Base-by-base conservation (phyloP, 2,329 filamentous ascomycete genomes). In the Diplodia sapinea region DNA sequence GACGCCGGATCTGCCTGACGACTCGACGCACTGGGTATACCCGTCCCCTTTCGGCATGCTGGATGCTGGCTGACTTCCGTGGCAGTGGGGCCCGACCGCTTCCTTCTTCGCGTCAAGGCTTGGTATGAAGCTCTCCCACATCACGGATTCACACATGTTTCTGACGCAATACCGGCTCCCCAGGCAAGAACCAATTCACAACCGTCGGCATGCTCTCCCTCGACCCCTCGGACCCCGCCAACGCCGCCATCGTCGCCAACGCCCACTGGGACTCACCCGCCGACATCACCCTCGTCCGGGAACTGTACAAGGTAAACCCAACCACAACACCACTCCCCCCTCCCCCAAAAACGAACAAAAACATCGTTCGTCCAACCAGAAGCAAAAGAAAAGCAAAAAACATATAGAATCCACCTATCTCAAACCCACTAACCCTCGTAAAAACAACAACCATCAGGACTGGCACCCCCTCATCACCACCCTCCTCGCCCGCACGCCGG, bases 381-480 rank as follows among this genome's bases (percentile, higher is more conserved):
- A 33, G 31, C 1, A 33, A 9, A 31, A 31, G 31, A 38, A 23
- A 23, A 23, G 2, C 1, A 23, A 20, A 26, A 36, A 4, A 8
- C 76, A 13, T 2, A 3, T 15, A 9, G 36, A 17, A 43, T 15
- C 15, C 5, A 13, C 5, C 13, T 1, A 43, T 17, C 12, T 4
- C n/a, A 11, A 47, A 3, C 3, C 0, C 33, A 13, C 26, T 12
- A 26, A 47, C n/a, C 4, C 20, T 7, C 11, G 4, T 3, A 26
- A 26, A 26, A 26, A 26, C 26, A 3, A 26, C 26, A 26, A 26
- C 23, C 23, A 26, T 26, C 20, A 65, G 73, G 73, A 77, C 47
- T 79, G 77, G 78, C 76, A 79, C 69, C 77, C 77, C 1, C 68
- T 77, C 12, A 73, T 79, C n/a, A 73, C 72, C 67, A 67, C 70